Evolutionary conservation across 441 rosid species (phyloP).

Genomic region (Pelargonium myrrhifolium): DNA sequence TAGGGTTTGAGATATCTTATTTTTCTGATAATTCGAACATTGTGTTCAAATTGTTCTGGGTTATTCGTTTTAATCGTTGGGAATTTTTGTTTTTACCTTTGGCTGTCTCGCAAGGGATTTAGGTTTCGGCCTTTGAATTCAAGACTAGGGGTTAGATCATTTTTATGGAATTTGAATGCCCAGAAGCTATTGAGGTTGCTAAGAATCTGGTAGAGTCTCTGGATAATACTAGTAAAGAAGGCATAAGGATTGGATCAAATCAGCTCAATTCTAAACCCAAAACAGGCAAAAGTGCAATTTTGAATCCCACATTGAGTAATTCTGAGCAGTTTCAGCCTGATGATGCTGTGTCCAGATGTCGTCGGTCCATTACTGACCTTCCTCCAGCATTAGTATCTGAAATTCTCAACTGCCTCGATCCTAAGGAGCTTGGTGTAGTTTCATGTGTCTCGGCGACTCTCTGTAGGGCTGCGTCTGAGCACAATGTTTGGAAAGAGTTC

Average conservation of each 20-base stretch:
- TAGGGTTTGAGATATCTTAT: background rate
- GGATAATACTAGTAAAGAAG: background rate
- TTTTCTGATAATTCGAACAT: background rate
- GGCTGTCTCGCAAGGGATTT: background rate
- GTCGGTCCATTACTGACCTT: constrained; percentile 72
- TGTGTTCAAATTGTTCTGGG: background rate
- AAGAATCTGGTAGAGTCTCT: background rate
- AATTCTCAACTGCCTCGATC: constrained; percentile 65
- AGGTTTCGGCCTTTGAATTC: background rate
- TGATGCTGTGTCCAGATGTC: too few species aligned
- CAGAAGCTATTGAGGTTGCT: background rate
- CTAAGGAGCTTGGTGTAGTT: constrained; percentile 76
- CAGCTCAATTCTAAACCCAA: background rate
- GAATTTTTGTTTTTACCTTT: background rate
- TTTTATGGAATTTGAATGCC: background rate
- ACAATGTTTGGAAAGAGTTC: constrained; percentile 77
- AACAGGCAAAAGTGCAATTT: background rate
- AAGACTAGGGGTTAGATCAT: background rate
- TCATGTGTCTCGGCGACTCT: constrained; percentile 69
- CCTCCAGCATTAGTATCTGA: constrained; percentile 74
- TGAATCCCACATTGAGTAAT: constrained; percentile 4
- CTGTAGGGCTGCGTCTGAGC: constrained; percentile 64
- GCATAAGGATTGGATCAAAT: background rate
- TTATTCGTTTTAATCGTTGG: background rate
- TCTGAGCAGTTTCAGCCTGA: constrained; percentile 33